Evolutionary conservation across 371 early-diverging fungal species (phyloP).

Genomic region (Batkoa obscura): DNA sequence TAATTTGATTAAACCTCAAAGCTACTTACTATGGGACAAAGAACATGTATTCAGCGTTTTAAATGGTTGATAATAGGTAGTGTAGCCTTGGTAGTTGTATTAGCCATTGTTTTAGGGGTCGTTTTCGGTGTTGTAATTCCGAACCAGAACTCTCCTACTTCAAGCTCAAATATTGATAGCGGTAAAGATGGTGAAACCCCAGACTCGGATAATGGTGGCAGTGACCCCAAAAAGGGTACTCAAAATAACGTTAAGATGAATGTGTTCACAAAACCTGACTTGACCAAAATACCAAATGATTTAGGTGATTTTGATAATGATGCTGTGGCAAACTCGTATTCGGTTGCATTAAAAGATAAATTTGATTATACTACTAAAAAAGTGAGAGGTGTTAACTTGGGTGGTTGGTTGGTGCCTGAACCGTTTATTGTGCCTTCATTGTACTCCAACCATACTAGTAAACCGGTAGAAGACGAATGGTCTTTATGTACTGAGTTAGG

Average conservation of each 20-base stretch:
- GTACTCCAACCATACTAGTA: constrained; percentile 13
- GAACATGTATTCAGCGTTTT: background rate
- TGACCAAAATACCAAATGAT: background rate
- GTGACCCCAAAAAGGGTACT: background rate
- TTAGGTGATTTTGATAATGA: background rate
- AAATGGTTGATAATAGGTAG: background rate
- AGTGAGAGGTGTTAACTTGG: constrained; percentile 38
- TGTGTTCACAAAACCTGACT: background rate
- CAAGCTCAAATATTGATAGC: background rate
- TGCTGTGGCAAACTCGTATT: background rate
- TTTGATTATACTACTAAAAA: background rate
- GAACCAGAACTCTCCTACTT: background rate
- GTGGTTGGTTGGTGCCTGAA: constrained; percentile 42
- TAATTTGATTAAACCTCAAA: too few species aligned
- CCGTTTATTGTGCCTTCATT: constrained; percentile 20
- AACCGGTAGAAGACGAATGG: constrained; percentile 23
- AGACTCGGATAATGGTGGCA: background rate
- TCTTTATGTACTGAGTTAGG: constrained; percentile 17
- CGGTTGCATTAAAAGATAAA: background rate
- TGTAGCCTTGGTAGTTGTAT: background rate
- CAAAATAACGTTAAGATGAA: background rate
- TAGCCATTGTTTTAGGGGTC: background rate
- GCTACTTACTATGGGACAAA: background rate
- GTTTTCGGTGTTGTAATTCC: background rate
- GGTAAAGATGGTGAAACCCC: background rate